These are phyloP conservation scores for Plenodomus tracheiphilus DNA, from an alignment of 2,329 filamentous ascomycete genomes.

Conservation along the genomic window DNA sequence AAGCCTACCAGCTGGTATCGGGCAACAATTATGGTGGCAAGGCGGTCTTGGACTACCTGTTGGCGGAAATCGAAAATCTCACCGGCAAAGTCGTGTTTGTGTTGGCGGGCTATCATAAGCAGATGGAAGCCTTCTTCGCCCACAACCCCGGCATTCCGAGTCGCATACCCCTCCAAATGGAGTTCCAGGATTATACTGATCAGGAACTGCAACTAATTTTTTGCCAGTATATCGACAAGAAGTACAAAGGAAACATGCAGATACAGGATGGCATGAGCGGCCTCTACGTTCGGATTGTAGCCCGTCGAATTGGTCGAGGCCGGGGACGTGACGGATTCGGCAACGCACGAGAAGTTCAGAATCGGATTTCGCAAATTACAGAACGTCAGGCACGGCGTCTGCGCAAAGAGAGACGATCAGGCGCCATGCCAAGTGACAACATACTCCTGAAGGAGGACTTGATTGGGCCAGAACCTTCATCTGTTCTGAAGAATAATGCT, in stretches of 20 bases:
- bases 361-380: slow-evolving; percentile 58
- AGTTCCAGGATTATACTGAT: slow-evolving; percentile 72
- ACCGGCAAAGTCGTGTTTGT: slow-evolving; percentile 72
- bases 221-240: slow-evolving; percentile 55
- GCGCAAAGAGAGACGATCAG: slow-evolving; percentile 49
- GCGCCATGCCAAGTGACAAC: slow-evolving; percentile 57
- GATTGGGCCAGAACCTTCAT: slow-evolving; percentile 68
- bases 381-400: slow-evolving; percentile 64
- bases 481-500: slow-evolving; percentile 54
- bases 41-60: slow-evolving; percentile 69
- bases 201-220: slow-evolving; percentile 67
- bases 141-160: slow-evolving; percentile 74
- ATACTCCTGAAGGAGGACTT: slow-evolving; percentile 68
- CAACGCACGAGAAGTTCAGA: slow-evolving; percentile 72
- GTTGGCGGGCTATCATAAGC: slow-evolving; percentile 71
- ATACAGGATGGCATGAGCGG: slow-evolving; percentile 63
- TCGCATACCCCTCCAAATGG: slow-evolving; percentile 67
- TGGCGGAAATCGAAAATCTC: slow-evolving; percentile 73
- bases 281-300: slow-evolving; percentile 66
- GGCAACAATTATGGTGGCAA: slow-evolving; percentile 61
- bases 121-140: slow-evolving; percentile 76
- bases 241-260: slow-evolving; percentile 60
- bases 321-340: slow-evolving; percentile 71
- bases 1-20: slow-evolving; percentile 73
- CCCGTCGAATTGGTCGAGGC: slow-evolving; percentile 63